Conservation (phyloP, 805 yeast genomes). For the Suhomyces sp. region DNA sequence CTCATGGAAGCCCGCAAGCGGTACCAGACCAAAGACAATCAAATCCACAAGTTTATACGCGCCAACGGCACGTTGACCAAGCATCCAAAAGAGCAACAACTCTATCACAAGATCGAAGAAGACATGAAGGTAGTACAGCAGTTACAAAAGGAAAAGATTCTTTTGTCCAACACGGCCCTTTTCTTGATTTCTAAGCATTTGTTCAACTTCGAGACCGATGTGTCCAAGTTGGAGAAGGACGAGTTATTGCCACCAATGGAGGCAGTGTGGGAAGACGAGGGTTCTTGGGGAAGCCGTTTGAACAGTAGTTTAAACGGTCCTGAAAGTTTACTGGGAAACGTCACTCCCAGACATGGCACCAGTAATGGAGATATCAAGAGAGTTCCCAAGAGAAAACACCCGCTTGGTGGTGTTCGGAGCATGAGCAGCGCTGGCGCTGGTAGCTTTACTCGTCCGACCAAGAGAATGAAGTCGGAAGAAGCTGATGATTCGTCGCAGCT, state of each 20-base stretch:
- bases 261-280: conserved; percentile 19
- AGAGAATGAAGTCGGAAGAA: conserved; percentile 13
- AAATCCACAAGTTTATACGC: conserved; percentile 76
- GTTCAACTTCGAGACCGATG: conserved; percentile 67
- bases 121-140: conserved; percentile 58
- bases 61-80: conserved; percentile 78
- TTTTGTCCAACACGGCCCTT: conserved; percentile 79
- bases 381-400: conserved; percentile 26
- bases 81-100: conserved; percentile 74
- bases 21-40: conserved; percentile 69
- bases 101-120: conserved; percentile 63
- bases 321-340: conserved; percentile 27
- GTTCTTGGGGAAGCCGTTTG: conserved; percentile 8
- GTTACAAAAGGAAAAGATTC: conserved; percentile 74
- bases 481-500: conserved; percentile 12
- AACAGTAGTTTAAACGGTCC: conserved; percentile 15
- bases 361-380: conserved; percentile 13
- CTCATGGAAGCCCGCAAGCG: conserved; percentile 65
- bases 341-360: conserved; percentile 26
- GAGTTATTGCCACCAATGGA: conserved; percentile 67
- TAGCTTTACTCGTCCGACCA: conserved; percentile 7
- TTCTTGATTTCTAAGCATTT: conserved; percentile 75
- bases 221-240: conserved; percentile 71
- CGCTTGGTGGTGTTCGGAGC: background rate
- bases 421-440: conserved; percentile 6